Percentiles rank a stretch among this genome's conserved stretches.
Evolutionary conservation across 2,329 filamentous ascomycete genomes (phyloP).

Genomic region (Pseudogymnoascus verrucosus): DNA sequence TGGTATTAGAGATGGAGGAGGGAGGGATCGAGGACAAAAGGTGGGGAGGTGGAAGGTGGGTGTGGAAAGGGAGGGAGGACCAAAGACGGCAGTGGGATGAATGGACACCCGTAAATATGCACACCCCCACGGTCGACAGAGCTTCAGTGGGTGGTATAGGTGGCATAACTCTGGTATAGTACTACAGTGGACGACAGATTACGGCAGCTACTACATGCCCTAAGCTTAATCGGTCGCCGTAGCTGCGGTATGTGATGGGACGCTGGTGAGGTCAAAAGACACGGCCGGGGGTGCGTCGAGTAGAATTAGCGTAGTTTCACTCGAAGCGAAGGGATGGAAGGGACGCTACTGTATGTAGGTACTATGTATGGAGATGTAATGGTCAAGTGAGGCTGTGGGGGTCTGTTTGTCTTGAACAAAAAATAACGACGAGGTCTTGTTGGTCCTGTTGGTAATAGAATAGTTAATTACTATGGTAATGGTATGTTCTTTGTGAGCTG

Average conservation of each 20-base stretch:
- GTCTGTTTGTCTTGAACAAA: background rate
- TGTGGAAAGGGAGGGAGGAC: constrained; percentile 6
- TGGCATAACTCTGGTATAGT: background rate
- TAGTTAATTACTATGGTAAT: background rate
- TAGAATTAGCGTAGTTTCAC: background rate
- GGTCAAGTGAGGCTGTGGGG: background rate
- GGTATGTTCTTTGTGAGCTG: background rate
- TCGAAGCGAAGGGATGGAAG: background rate
- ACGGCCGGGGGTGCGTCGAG: background rate
- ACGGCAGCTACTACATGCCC: constrained; percentile 1
- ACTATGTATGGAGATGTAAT: too few relatives aligned
- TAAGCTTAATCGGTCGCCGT: constrained; percentile 1
- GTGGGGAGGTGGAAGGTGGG: background rate
- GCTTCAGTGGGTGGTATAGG: background rate
- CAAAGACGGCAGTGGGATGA: background rate
- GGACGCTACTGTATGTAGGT: background rate
- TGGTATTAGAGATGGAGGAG: background rate
- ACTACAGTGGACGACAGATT: background rate
- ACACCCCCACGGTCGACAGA: background rate
- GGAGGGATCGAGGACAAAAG: constrained; percentile 2
- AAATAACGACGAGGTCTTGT: background rate
- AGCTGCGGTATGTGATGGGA: background rate
- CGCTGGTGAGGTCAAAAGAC: background rate
- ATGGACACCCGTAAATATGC: background rate
- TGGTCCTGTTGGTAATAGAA: background rate